Base-by-base conservation (phyloP, 2,329 filamentous ascomycete species). In the Parascedosporium putredinis region DNA sequence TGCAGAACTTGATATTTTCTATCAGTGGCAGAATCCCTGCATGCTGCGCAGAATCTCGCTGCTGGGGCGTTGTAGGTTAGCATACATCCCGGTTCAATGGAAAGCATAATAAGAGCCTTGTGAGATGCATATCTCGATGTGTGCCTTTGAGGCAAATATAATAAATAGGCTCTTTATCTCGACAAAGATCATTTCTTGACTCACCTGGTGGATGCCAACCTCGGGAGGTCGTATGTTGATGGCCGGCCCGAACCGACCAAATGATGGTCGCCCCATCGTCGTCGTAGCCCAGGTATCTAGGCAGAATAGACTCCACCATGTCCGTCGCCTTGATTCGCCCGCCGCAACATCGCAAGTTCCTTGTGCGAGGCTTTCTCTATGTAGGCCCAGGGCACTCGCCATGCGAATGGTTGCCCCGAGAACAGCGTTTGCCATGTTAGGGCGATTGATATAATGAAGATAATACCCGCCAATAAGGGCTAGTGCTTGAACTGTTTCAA, bases 1-100 rank as follows among this genome's bases (percentile, higher is more conserved):
- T 85, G 67, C 84, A 88, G 64, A 90, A 90, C 47, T 82, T 80
- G 54, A 87, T 83, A 61, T 86, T 88, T 63, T 90, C 83, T 24
- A 86, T 79, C 14, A 88, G 66, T 0, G 84, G 84, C 3, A 88
- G 71, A 50, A 86, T 79, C 50, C 81, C 80, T 2, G 82, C 74
- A 45, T 84, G 72, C 57, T 79, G 81, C 1, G 67, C 71, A 36
- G 70, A 75, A 64, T 76, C 75, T 31, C 67, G 71, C 20, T 55
- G 57, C 52, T 63, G 24, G n/a, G 29, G 47, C 6, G 29, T 18
- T 9, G 34, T 34, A 18, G 29, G 48, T 44, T 23, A 45, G 20
- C 12, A 18, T 24, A 18, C 40, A 50, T 18, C 18, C 10, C 25
- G 38, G 6, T 6, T 12, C 22, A 2, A 23, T 47, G 7, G 18